Conservation (phyloP, 495 filamentous ascomycete species). For the Immersiella caudata region DNA sequence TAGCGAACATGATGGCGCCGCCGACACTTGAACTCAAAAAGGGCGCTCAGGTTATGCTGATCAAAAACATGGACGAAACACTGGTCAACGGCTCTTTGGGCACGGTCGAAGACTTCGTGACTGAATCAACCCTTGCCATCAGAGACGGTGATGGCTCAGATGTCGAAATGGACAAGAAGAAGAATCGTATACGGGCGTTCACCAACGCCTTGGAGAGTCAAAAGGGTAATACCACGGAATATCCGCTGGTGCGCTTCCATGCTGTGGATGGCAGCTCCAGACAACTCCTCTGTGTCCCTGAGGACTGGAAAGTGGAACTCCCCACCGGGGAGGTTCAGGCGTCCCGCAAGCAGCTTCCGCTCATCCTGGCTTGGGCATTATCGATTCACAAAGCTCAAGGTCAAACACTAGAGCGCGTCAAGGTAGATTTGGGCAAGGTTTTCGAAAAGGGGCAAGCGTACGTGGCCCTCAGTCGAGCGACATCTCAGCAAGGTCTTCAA, state of each 20-base stretch:
- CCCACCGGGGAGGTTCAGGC: slow-evolving; percentile 95
- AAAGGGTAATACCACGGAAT: slow-evolving; percentile 53
- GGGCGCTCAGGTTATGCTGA: slow-evolving; percentile 97
- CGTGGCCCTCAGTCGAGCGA: slow-evolving; percentile 82
- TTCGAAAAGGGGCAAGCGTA: slow-evolving; percentile 96
- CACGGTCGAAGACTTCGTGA: slow-evolving; percentile 84
- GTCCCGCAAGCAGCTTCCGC: slow-evolving; percentile 71
- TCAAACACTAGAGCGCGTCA: slow-evolving; percentile 92
- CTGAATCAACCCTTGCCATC: slow-evolving; percentile 73
- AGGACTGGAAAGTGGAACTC: slow-evolving; percentile 94
- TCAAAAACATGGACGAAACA: slow-evolving; percentile 95
- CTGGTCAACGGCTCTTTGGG: slow-evolving; percentile 95
- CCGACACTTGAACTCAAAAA: slow-evolving; percentile 77
- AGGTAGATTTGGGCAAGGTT: slow-evolving; percentile 86
- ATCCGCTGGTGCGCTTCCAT: slow-evolving; percentile 81
- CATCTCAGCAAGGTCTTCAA: slow-evolving; percentile 82
- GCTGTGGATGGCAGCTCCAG: slow-evolving; percentile 76
- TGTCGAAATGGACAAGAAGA: slow-evolving; percentile 50
- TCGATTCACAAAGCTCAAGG: slow-evolving; percentile 99
- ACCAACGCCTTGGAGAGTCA: slow-evolving; percentile 33
- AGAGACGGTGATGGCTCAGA: slow-evolving; percentile 55
- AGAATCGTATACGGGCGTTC: slow-evolving; percentile 41
- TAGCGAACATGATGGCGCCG: slow-evolving; percentile 92
- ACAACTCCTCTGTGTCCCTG: slow-evolving; percentile 78
- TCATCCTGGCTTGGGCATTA: slow-evolving; percentile 95